Evolutionary conservation across 169 alveolate species (phyloP).

Genomic region (Miamiensis avidus): DNA sequence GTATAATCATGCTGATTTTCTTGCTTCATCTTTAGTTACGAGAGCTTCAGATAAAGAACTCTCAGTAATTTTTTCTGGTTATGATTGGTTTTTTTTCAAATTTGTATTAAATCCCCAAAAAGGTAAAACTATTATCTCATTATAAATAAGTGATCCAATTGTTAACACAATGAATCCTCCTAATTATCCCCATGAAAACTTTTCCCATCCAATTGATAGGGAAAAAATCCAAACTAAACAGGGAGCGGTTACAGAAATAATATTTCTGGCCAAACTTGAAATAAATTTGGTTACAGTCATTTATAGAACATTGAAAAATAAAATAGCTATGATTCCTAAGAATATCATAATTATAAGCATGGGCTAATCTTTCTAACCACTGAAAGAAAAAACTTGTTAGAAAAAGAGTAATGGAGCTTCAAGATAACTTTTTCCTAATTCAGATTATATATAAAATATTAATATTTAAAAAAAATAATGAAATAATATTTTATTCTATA

Average conservation of each 20-base stretch:
- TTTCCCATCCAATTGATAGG: slow-evolving; percentile 56
- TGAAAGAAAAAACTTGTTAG: slow-evolving; percentile 21
- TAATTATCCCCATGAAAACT: slow-evolving; percentile 53
- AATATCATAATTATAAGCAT: slow-evolving; percentile 7
- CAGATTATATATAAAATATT: not conserved
- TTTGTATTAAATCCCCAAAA: slow-evolving; percentile 29
- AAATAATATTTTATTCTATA: too few species aligned
- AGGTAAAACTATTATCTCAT: slow-evolving; percentile 67
- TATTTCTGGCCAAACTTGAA: slow-evolving; percentile 56
- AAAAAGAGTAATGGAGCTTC: slow-evolving; percentile 24
- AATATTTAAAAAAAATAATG: too few species aligned
- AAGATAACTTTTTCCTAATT: slow-evolving; percentile 11
- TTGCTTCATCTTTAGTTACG: too few species aligned
- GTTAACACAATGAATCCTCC: slow-evolving; percentile 70
- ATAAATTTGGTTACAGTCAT: slow-evolving; percentile 64
- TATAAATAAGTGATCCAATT: slow-evolving; percentile 68
- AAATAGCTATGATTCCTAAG: slow-evolving; percentile 34
- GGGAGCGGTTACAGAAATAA: slow-evolving; percentile 55
- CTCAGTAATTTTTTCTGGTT: too few species aligned
- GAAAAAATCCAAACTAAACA: slow-evolving; percentile 62
- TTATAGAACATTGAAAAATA: slow-evolving; percentile 51
- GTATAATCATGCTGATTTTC: too few species aligned
- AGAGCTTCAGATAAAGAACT: too few species aligned
- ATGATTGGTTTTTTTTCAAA: too few species aligned
- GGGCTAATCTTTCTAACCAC: slow-evolving; percentile 19